Evolutionary conservation across 1,284 basidiomycete species (phyloP).

Genomic region (Omphalotus olearius): DNA sequence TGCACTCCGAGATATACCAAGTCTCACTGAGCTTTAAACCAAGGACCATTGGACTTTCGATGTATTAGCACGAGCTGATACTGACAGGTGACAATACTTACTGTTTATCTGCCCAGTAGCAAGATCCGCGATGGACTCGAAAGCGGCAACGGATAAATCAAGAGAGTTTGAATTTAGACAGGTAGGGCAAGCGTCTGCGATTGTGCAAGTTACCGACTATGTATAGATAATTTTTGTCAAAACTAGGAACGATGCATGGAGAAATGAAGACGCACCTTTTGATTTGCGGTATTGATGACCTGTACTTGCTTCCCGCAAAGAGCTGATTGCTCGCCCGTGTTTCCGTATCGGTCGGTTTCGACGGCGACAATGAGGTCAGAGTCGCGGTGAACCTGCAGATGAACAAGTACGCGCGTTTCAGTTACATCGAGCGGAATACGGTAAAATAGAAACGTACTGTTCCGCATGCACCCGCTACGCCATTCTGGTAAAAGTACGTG

Average conservation of each 20-base stretch:
- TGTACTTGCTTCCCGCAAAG: slow-evolving; percentile 65
- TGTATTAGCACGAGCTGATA: no score
- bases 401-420: neutral
- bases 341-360: slow-evolving; percentile 33
- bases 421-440: neutral
- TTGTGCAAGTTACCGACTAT: slow-evolving; percentile 49
- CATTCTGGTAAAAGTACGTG: slow-evolving; percentile 72
- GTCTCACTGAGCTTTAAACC: no score
- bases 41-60: no score
- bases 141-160: slow-evolving; percentile 78
- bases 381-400: slow-evolving; percentile 49
- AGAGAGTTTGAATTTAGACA: slow-evolving; percentile 66
- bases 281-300: slow-evolving; percentile 50
- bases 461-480: slow-evolving; percentile 73
- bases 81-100: neutral
- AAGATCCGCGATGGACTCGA: slow-evolving; percentile 50
- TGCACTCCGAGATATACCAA: no score
- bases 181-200: slow-evolving; percentile 83
- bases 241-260: neutral
- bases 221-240: neutral
- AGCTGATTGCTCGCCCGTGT: slow-evolving; percentile 39
- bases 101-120: no score
- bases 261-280: slow-evolving; percentile 28
- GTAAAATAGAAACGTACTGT: slow-evolving; percentile 12
- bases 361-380: slow-evolving; percentile 64